phyloP scores from a whole-genome alignment of 495 filamentous ascomycete genomes.

The Penicillium soppii region DNA sequence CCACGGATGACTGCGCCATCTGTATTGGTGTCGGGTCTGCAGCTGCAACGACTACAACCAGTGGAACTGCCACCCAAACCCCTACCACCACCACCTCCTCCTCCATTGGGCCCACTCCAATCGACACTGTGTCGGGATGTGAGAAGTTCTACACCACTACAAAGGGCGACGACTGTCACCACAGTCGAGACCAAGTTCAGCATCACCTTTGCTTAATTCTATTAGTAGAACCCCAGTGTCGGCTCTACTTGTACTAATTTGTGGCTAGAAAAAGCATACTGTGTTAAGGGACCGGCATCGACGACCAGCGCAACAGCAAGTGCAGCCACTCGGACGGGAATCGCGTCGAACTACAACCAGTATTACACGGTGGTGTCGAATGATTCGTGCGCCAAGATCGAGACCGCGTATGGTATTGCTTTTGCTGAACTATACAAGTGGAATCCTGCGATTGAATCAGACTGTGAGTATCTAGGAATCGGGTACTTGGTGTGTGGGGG shows the following conservation, averaged over 20 bases:
- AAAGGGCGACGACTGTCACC: neutral
- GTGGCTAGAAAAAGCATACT: neutral
- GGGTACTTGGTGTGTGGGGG: conserved; percentile 22
- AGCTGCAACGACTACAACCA: neutral
- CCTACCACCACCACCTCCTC: neutral
- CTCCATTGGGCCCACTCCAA: neutral
- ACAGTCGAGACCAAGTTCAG: neutral
- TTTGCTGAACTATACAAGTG: conserved; percentile 21
- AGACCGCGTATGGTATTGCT: conserved; percentile 12
- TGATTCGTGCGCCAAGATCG: conserved; percentile 35
- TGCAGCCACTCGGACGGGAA: conserved; percentile 2
- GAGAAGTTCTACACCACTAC: conserved; percentile 8
- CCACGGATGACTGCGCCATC: neutral
- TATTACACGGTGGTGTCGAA: conserved; percentile 31
- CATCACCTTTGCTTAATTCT: neutral
- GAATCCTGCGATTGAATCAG: conserved; percentile 31
- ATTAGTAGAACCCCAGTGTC: neutral
- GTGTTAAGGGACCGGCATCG: neutral
- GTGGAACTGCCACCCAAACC: neutral
- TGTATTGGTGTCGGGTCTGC: neutral
- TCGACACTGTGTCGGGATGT: neutral
- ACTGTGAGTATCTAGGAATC: conserved; percentile 16
- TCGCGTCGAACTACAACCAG: conserved; percentile 29
- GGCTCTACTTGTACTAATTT: neutral
- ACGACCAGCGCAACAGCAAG: neutral